Conservation (phyloP, 176 grass and related monocot species). For the Hyparrhenia diplandra region DNA sequence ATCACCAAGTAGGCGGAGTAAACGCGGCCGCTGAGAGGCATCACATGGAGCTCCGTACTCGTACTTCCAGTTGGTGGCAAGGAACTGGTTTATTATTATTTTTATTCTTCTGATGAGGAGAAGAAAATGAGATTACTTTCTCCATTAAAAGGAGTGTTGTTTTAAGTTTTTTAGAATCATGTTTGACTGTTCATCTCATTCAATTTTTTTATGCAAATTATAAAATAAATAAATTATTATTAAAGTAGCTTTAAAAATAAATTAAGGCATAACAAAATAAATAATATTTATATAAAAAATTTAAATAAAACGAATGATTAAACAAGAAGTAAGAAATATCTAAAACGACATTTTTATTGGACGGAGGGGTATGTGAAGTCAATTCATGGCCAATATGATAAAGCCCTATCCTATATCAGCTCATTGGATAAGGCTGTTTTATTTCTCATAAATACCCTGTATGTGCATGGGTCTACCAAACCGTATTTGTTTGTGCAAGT, state of each 20-base stretch:
- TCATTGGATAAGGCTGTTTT: not conserved
- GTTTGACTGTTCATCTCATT: too few species aligned
- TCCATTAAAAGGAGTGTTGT: too few species aligned
- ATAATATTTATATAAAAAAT: too few species aligned
- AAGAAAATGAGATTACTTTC: too few species aligned
- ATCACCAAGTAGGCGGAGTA: not conserved
- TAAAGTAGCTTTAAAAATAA: too few species aligned
- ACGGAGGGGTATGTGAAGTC: not conserved
- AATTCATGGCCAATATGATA: not conserved
- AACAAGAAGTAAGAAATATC: too few species aligned
- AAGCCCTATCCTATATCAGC: not conserved
- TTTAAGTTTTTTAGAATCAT: too few species aligned
- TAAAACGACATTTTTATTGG: too few species aligned
- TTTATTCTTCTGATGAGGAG: not conserved
- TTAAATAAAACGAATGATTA: too few species aligned
- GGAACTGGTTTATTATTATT: not conserved
- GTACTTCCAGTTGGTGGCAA: not conserved
- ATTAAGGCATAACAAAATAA: too few species aligned
- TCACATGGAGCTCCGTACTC: constrained; percentile 22
- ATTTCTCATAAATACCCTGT: not conserved
- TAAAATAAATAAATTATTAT: too few species aligned
- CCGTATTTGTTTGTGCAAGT: not conserved
- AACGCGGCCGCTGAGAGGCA: not conserved
- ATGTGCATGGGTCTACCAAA: not conserved
- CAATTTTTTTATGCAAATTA: too few species aligned